Evolutionary conservation across 225 moss, liverwort and hornwort species (phyloP), one percentile per base, ranked within the genome.

Genomic region (Thuidium tamariscinum): DNA sequence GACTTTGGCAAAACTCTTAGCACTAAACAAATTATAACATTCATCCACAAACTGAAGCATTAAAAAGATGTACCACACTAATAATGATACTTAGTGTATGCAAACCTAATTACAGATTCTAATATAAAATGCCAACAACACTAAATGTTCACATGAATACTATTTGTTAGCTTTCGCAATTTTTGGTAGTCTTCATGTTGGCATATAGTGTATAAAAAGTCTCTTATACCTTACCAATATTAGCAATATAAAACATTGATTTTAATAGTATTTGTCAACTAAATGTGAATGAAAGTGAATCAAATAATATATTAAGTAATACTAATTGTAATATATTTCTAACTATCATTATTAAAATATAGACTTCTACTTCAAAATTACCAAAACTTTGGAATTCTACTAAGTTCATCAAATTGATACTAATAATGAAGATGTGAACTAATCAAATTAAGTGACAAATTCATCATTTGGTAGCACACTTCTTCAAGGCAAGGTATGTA

Each of bases 301-400:
- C 18, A 65, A 63, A 8, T 8, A 63, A 63, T 63, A 32, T 3
- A 2, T 3, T 32, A 32, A 34, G 9, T 34, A 32, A 5, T 8
- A 34, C 4, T 34, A 8, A 0, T 8, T 32, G 32, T 63, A 16
- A 34, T 17, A 16, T 32, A 17, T 5, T 0, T 2, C 4, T 65
- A 65, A 65, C 22, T 22, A 3, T 22, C 5, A 67, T 12, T 37
- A 21, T 3, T 37, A 21, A 22, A 10, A 21, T 67, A 1, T 20
- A 65, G 22, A 22, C 22, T 36, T 37, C 1, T 0, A 2, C 67
- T 37, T 37, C 63, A 16, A 66, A 37, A 67, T 67, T 10, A 67
- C 12, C 37, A 36, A 36, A 3, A 22, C 1, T 0, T 0, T 12
- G 1, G 22, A 37, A 37, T 12, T 67, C 12, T 10, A 67, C 20